Percentiles rank a stretch among this genome's conserved stretches.
phyloP scores from a whole-genome alignment of 2,329 filamentous ascomycete genomes.

The Bipolaris cookei region DNA sequence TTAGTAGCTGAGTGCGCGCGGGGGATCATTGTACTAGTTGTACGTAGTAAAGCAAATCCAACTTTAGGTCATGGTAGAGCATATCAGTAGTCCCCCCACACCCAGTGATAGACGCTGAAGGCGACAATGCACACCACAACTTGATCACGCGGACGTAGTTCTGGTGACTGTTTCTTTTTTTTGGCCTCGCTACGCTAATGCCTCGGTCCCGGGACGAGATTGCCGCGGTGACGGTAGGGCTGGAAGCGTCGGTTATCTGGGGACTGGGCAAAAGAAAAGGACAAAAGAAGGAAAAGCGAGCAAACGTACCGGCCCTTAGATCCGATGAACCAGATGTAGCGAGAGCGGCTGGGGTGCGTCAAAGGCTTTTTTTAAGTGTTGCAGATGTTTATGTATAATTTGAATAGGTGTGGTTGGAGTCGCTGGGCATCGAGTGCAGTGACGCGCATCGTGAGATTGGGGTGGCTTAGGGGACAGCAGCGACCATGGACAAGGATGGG shows the following conservation, averaged over 20 bases:
- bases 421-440: slow-evolving; percentile 3
- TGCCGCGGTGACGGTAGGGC: slow-evolving; percentile 7
- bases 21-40: slow-evolving; percentile 12
- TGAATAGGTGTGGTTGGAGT: not conserved
- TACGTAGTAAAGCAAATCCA: slow-evolving; percentile 9
- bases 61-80: slow-evolving; percentile 15
- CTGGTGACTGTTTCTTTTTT: slow-evolving; percentile 2
- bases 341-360: slow-evolving; percentile 12
- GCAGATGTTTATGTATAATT: not conserved
- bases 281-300: no score
- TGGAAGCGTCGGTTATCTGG: slow-evolving; percentile 32
- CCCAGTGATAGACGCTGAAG: slow-evolving; percentile 15
- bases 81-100: slow-evolving; percentile 11
- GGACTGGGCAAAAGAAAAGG: slow-evolving; percentile 26
- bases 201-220: not conserved
- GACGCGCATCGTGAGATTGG: slow-evolving; percentile 17
- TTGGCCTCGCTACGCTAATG: not conserved
- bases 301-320: slow-evolving; percentile 33
- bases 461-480: slow-evolving; percentile 15
- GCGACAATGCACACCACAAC: slow-evolving; percentile 11
- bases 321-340: slow-evolving; percentile 31
- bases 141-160: slow-evolving; percentile 9
- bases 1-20: slow-evolving; percentile 17
- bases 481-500: slow-evolving; percentile 4
- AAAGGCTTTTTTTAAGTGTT: not conserved